Evolutionary conservation across 176 grass and related monocot genomes (phyloP).

Genomic region (Thinopyrum elongatum): DNA sequence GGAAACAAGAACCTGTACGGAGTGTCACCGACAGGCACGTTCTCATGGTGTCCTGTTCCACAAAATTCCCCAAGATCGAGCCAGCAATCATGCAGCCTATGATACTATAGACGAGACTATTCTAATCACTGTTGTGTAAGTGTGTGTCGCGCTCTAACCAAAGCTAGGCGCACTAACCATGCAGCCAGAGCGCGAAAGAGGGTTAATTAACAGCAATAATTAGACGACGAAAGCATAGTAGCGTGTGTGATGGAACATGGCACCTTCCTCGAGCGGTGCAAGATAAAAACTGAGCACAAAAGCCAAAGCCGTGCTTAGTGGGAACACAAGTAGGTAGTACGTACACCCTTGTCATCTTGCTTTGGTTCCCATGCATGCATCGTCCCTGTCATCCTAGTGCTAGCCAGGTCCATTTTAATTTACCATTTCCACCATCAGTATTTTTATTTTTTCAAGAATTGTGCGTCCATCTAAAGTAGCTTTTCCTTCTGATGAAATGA

Average conservation of each 20-base stretch:
- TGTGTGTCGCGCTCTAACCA: not conserved
- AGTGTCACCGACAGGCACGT: constrained; percentile 19
- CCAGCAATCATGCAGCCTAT: not conserved
- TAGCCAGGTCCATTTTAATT: too few relatives aligned
- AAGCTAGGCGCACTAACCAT: not conserved
- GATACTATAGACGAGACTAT: not conserved
- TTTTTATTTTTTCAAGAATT: too few relatives aligned
- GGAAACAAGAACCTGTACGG: not conserved
- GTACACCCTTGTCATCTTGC: not conserved
- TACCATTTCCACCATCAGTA: too few relatives aligned
- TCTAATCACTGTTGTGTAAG: not conserved
- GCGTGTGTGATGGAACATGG: constrained; percentile 31
- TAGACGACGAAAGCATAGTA: not conserved
- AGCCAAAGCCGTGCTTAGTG: not conserved
- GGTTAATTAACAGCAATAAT: not conserved
- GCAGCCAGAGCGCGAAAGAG: not conserved
- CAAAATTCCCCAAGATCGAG: not conserved
- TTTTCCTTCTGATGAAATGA: too few relatives aligned
- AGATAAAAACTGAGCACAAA: not conserved
- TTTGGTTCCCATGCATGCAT: too few relatives aligned
- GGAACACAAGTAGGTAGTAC: constrained; percentile 18
- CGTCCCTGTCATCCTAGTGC: too few relatives aligned
- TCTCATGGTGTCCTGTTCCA: not conserved
- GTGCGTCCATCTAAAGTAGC: too few relatives aligned
- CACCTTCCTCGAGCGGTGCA: constrained; percentile 29